Conservation (phyloP, 2,329 filamentous ascomycete genomes). For the Beauveria asiatica region DNA sequence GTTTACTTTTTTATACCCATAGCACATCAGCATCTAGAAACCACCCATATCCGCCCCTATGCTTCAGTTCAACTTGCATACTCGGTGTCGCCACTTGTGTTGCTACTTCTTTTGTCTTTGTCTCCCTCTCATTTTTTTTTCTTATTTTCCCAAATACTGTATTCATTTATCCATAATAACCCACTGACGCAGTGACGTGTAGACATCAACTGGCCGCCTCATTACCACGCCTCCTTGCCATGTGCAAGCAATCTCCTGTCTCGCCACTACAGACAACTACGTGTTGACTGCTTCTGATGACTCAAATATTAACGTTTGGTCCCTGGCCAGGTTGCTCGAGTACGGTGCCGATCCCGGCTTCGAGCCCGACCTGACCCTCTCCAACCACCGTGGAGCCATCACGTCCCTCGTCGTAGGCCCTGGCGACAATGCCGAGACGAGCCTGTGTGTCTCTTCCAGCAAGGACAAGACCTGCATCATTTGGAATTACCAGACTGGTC, state of each 20-base stretch:
- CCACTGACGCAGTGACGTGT: neutral
- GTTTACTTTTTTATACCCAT: slow-evolving; percentile 18
- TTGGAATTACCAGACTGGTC: slow-evolving; percentile 83
- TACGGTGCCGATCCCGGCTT: slow-evolving; percentile 43
- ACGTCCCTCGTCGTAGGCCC: slow-evolving; percentile 57
- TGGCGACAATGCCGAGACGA: slow-evolving; percentile 58
- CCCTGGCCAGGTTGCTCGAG: slow-evolving; percentile 63
- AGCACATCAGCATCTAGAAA: neutral
- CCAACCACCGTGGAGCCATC: slow-evolving; percentile 67
- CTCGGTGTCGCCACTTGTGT: neutral
- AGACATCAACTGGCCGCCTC: slow-evolving; percentile 68
- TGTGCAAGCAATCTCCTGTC: slow-evolving; percentile 69
- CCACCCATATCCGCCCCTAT: neutral
- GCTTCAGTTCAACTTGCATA: neutral
- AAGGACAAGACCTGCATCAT: slow-evolving; percentile 82
- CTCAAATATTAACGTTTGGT: slow-evolving; percentile 90
- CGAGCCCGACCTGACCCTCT: slow-evolving; percentile 69
- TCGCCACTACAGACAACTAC: slow-evolving; percentile 64
- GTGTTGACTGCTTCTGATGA: slow-evolving; percentile 75
- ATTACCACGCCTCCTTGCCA: slow-evolving; percentile 70
- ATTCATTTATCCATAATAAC: neutral
- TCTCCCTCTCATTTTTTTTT: neutral
- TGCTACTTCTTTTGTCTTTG: neutral
- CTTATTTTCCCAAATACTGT: neutral
- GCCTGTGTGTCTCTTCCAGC: slow-evolving; percentile 75